These are phyloP conservation scores for Lyophyllum atratum DNA, from an alignment of 768 basidiomycete genomes.

Conservation along the genomic window DNA sequence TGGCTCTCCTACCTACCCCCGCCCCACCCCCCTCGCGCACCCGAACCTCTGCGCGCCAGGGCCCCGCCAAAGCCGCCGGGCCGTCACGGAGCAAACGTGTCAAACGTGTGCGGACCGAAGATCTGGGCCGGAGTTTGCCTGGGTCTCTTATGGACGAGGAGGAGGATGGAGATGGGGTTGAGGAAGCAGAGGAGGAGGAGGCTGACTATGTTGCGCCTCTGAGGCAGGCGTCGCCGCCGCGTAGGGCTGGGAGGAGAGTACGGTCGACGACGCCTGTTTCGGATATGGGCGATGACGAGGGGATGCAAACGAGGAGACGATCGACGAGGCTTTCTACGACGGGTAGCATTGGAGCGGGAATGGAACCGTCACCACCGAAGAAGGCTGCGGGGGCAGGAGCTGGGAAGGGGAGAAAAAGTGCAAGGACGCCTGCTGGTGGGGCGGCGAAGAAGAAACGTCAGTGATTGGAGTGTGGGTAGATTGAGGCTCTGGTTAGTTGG, in stretches of 20 bases:
- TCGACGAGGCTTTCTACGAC: constrained; percentile 43
- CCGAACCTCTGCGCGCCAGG: background rate
- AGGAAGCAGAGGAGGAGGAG: constrained; percentile 25
- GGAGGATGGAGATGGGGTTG: constrained; percentile 27
- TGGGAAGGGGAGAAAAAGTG: constrained; percentile 23
- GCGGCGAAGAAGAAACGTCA: constrained; percentile 20
- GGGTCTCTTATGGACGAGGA: constrained; percentile 45
- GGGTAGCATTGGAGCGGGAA: constrained; percentile 18
- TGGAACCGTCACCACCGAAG: constrained; percentile 22
- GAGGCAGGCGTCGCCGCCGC: constrained; percentile 32
- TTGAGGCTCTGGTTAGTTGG: background rate
- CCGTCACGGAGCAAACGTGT: background rate
- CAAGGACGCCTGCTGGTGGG: constrained; percentile 3
- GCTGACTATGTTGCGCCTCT: constrained; percentile 32
- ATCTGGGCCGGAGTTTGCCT: constrained; percentile 37
- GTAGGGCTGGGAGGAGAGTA: constrained; percentile 21
- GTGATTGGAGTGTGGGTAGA: background rate
- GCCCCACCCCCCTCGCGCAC: background rate
- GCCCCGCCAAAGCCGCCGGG: background rate
- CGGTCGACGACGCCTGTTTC: constrained; percentile 31
- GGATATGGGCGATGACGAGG: constrained; percentile 33
- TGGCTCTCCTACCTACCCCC: constrained; percentile 5
- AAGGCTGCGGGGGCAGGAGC: constrained; percentile 11
- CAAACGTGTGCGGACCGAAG: background rate
- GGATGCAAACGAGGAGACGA: constrained; percentile 40